Percentiles rank a stretch among this genome's conserved stretches.
phyloP scores from a whole-genome alignment of 2,329 filamentous ascomycete species.

The Pezicula rhizophila region DNA sequence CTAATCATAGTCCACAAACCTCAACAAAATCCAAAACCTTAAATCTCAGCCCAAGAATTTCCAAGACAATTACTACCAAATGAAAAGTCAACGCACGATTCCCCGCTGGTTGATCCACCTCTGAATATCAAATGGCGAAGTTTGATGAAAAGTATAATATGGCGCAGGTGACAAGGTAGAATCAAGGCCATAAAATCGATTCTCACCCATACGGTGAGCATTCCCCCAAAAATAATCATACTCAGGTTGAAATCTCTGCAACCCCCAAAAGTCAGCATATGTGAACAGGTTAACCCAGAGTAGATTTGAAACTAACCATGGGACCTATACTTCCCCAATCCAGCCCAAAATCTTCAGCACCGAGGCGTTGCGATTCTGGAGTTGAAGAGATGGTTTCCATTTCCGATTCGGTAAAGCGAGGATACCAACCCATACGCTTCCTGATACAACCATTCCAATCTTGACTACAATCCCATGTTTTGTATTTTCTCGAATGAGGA shows the following conservation, averaged over 20 bases:
- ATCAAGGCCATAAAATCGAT: slow-evolving; percentile 2
- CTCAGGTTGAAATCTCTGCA: slow-evolving; percentile 20
- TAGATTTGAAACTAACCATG: slow-evolving; percentile 10
- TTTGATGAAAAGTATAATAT: background rate
- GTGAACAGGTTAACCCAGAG: background rate
- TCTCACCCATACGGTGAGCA: slow-evolving; percentile 21
- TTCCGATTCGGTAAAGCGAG: slow-evolving; percentile 20
- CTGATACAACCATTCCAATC: slow-evolving; percentile 12
- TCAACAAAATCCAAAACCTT: too few relatives aligned
- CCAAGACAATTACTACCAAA: too few relatives aligned
- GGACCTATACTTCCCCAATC: slow-evolving; percentile 22
- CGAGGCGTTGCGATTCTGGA: slow-evolving; percentile 2
- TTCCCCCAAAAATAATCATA: slow-evolving; percentile 24
- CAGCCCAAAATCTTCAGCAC: slow-evolving; percentile 15
- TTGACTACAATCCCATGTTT: slow-evolving; percentile 13
- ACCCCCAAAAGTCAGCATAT: background rate
- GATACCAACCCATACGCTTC: slow-evolving; percentile 10
- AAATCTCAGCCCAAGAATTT: too few relatives aligned
- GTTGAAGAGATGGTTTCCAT: slow-evolving; percentile 9
- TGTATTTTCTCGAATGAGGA: slow-evolving; percentile 21
- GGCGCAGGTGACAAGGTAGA: slow-evolving; percentile 3
- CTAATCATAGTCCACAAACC: too few relatives aligned
- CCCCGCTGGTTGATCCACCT: too few relatives aligned
- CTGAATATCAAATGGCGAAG: slow-evolving; percentile 7
- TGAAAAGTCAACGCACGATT: too few relatives aligned